These are phyloP conservation scores for Rhinocladiella similis DNA, from an alignment of 2,329 filamentous ascomycete genomes.

Conservation along the genomic window DNA sequence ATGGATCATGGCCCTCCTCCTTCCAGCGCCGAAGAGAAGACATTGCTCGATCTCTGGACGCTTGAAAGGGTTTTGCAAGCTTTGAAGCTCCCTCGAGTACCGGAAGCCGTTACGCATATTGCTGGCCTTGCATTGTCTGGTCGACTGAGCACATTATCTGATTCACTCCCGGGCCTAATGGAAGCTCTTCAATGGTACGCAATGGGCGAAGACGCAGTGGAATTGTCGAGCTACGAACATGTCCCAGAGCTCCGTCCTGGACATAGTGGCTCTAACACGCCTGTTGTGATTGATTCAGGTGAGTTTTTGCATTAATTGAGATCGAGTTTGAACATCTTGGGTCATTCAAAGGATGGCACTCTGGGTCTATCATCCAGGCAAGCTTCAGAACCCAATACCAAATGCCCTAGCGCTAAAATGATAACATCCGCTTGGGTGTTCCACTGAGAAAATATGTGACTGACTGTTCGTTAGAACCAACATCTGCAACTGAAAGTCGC, in stretches of 20 bases:
- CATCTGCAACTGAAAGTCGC: conserved; percentile 12
- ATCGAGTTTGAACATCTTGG: background rate
- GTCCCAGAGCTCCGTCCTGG: background rate
- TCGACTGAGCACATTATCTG: conserved; percentile 53
- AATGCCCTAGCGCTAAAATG: no score
- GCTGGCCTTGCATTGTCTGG: conserved; percentile 67
- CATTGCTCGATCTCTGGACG: conserved; percentile 80
- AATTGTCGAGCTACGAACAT: conserved; percentile 71
- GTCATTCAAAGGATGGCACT: background rate
- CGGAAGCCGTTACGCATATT: conserved; percentile 65
- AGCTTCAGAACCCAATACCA: no score
- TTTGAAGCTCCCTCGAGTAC: conserved; percentile 69
- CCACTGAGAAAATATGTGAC: background rate
- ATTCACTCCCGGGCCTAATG: conserved; percentile 79
- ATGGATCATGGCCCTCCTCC: conserved; percentile 6
- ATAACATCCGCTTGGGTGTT: background rate
- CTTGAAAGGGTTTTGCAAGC: conserved; percentile 70
- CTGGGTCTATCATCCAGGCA: background rate
- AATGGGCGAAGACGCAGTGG: conserved; percentile 67
- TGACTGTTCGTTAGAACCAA: conserved; percentile 15
- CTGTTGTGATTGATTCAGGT: conserved; percentile 17
- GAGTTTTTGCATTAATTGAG: conserved; percentile 6
- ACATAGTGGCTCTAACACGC: conserved; percentile 16
- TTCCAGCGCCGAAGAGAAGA: conserved; percentile 39
- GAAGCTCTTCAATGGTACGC: conserved; percentile 89